Evolutionary conservation across 192 early-diverging fungal genomes (phyloP).

Genomic region (Backusella australiensis): DNA sequence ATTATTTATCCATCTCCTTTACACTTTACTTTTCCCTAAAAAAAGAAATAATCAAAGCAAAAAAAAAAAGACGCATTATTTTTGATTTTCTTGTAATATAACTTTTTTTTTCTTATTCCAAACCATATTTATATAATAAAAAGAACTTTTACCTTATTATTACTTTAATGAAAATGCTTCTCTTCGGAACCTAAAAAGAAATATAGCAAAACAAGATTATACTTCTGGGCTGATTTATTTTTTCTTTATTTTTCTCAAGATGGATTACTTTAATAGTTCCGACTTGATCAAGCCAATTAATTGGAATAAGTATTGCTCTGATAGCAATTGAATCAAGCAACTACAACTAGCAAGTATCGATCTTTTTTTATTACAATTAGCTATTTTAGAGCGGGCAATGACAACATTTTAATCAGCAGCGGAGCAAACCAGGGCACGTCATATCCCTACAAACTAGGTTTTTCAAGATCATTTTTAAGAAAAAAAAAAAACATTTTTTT

Average conservation of each 20-base stretch:
- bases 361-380: neutral
- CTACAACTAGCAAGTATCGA: neutral
- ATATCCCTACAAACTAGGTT: neutral
- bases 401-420: neutral
- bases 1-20: neutral
- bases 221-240: no score
- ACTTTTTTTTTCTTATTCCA: neutral
- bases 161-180: neutral
- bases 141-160: neutral
- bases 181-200: no score
- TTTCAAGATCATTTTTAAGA: neutral
- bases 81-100: no score
- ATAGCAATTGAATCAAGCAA: neutral
- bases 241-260: no score
- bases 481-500: neutral
- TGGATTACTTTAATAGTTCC: neutral
- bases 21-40: no score
- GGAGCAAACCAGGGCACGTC: neutral
- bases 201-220: no score
- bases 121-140: neutral
- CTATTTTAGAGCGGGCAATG: neutral
- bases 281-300: neutral
- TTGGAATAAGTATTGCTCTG: neutral
- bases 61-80: no score
- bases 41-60: no score